A percentile compares a stretch with the other conserved stretches of the same genome.
Conservation (phyloP, 2,329 filamentous ascomycete species). For the Kalaharituber pfeilii region DNA sequence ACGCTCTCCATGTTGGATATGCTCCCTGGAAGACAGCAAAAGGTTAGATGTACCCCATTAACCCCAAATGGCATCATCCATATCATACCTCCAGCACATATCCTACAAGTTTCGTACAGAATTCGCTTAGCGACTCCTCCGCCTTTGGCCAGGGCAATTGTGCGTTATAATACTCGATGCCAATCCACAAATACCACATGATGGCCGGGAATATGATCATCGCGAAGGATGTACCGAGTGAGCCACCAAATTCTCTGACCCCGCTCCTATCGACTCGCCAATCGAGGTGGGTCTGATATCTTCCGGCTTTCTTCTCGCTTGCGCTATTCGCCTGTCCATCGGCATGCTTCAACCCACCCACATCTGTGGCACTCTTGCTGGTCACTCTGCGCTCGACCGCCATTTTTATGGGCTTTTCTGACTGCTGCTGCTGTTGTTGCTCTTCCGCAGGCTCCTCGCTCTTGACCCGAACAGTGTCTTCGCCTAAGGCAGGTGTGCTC, state of each 20-base stretch:
- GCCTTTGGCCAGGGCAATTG: constrained; percentile 51
- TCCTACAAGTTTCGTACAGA: constrained; percentile 49
- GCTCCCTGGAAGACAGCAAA: constrained; percentile 36
- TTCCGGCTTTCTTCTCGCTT: background rate
- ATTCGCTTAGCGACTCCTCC: constrained; percentile 52
- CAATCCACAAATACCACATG: constrained; percentile 99
- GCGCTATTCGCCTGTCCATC: background rate
- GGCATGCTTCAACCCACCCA: background rate
- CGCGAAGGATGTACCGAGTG: constrained; percentile 59
- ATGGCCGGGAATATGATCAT: constrained; percentile 86
- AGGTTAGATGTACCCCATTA: constrained; percentile 1
- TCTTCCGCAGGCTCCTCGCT: constrained; percentile 4
- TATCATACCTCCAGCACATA: constrained; percentile 47
- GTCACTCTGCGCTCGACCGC: constrained; percentile 28
- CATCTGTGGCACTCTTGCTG: background rate
- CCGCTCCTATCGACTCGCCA: constrained; percentile 43
- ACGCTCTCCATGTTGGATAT: constrained; percentile 65
- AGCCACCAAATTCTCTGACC: constrained; percentile 62
- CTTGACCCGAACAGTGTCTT: constrained; percentile 2
- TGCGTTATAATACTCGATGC: constrained; percentile 80
- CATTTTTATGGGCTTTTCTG: constrained; percentile 27
- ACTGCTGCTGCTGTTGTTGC: constrained; percentile 5
- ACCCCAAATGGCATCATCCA: background rate
- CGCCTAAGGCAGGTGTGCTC: constrained; percentile 19
- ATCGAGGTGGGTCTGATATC: constrained; percentile 1